These are phyloP conservation scores for Pilobolus umbonatus DNA, from an alignment of 192 early-diverging fungal species.

Conservation along the genomic window DNA sequence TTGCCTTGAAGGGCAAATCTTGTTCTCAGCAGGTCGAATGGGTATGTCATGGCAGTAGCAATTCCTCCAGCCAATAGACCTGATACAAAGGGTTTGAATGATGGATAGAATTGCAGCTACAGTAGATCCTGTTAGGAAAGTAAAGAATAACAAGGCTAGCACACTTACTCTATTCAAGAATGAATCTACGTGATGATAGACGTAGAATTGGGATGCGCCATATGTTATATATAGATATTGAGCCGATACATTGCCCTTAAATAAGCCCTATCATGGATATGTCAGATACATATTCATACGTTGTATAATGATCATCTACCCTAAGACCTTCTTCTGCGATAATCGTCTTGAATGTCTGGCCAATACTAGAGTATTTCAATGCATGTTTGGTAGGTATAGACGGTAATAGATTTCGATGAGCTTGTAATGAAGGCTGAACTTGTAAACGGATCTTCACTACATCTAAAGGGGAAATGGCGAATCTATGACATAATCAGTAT, in stretches of 20 bases:
- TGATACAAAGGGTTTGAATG: conserved; percentile 55
- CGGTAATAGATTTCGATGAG: conserved; percentile 20
- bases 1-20: conserved; percentile 86
- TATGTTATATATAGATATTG: conserved; percentile 89
- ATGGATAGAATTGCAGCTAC: too few relatives aligned
- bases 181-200: conserved; percentile 56
- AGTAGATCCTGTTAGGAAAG: too few relatives aligned
- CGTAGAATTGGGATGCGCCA: conserved; percentile 79
- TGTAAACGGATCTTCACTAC: conserved; percentile 87
- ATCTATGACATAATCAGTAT: conserved; percentile 52
- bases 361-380: conserved; percentile 58
- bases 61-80: conserved; percentile 73
- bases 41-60: conserved; percentile 84
- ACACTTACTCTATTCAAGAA: conserved; percentile 29
- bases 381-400: conserved; percentile 18
- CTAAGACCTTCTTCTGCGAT: conserved; percentile 73
- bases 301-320: conserved; percentile 32
- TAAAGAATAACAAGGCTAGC: too few relatives aligned
- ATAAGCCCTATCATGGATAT: conserved; percentile 55
- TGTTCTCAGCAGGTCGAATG: conserved; percentile 90
- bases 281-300: neutral
- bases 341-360: conserved; percentile 62
- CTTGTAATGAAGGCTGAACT: conserved; percentile 23
- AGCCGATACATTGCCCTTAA: conserved; percentile 91
- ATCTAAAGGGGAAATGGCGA: conserved; percentile 85